A percentile compares a stretch with the other conserved stretches of the same genome.
phyloP scores from a whole-genome alignment of 805 yeast species.

The Nakazawaea ambrosiae region DNA sequence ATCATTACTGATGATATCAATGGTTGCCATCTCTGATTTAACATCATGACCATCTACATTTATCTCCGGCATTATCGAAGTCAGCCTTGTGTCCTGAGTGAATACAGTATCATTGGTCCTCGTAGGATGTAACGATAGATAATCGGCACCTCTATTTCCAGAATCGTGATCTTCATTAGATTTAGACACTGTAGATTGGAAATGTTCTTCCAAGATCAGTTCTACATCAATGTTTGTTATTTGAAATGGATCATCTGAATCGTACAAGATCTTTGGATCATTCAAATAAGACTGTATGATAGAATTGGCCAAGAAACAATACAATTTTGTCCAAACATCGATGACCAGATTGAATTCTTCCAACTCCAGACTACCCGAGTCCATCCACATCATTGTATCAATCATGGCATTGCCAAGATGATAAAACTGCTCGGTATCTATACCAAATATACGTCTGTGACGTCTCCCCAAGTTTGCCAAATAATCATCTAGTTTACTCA shows the following conservation, averaged over 20 bases:
- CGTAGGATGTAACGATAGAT: too few species aligned
- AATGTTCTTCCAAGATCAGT: slow-evolving; percentile 3
- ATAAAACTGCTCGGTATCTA: slow-evolving; percentile 60
- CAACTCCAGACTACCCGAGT: background rate
- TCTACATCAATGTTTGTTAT: slow-evolving; percentile 3
- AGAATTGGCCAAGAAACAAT: slow-evolving; percentile 23
- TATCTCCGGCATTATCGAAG: too few species aligned
- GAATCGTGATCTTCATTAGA: too few species aligned
- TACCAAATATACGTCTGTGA: slow-evolving; percentile 67
- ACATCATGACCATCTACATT: too few species aligned
- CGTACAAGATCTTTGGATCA: slow-evolving; percentile 13
- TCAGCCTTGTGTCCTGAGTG: too few species aligned
- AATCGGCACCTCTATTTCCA: too few species aligned
- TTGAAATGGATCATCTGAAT: slow-evolving; percentile 5
- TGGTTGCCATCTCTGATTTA: too few species aligned
- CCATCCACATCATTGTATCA: slow-evolving; percentile 38
- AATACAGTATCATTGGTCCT: too few species aligned
- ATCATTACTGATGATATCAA: too few species aligned
- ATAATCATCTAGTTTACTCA: slow-evolving; percentile 50
- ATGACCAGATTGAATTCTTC: background rate
- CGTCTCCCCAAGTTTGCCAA: slow-evolving; percentile 61
- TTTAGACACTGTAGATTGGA: background rate
- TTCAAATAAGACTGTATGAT: slow-evolving; percentile 18
- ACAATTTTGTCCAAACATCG: slow-evolving; percentile 21
- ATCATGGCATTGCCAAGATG: slow-evolving; percentile 67